Evolutionary conservation across 176 grass and related monocot genomes (phyloP).

Genomic region (Themeda triandra): DNA sequence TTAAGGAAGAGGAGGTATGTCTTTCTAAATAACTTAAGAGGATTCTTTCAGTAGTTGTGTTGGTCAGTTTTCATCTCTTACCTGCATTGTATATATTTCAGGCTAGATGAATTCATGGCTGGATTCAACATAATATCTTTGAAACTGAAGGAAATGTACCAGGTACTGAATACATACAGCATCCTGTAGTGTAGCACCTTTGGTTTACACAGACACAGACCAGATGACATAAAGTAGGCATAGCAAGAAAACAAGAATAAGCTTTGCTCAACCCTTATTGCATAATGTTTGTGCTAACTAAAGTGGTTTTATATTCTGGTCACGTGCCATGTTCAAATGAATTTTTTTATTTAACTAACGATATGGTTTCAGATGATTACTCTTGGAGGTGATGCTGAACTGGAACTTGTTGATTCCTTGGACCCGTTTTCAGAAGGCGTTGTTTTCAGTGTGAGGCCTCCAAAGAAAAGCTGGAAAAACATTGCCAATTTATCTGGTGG

Average conservation of each 20-base stretch:
- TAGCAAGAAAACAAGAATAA: neutral
- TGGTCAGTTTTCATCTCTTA: neutral
- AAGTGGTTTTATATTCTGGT: neutral
- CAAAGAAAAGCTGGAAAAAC: conserved; percentile 98
- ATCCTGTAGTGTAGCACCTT: neutral
- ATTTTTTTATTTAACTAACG: neutral
- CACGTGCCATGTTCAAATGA: neutral
- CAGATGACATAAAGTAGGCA: neutral
- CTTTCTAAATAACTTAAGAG: neutral
- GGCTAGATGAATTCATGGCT: conserved; percentile 97
- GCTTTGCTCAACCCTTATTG: neutral
- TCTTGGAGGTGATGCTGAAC: conserved; percentile 95
- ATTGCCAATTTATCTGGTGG: conserved; percentile 97
- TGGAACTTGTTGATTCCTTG: conserved; percentile 96
- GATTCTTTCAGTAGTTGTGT: neutral
- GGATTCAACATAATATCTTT: conserved; percentile 96
- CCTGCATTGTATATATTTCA: conserved; percentile 39
- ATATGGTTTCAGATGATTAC: conserved; percentile 83
- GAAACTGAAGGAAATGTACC: conserved; percentile 99
- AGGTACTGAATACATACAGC: conserved; percentile 47
- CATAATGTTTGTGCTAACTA: neutral
- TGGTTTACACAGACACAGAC: neutral
- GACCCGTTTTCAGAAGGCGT: conserved; percentile 99
- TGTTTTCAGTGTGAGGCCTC: conserved; percentile 98
- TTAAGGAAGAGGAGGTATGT: conserved; percentile 76